A percentile compares a stretch with the other conserved stretches of the same genome.
These are phyloP conservation scores for Euphorbia pulcherrima DNA, from an alignment of 345 rosid genomes.

Conservation along the genomic window DNA sequence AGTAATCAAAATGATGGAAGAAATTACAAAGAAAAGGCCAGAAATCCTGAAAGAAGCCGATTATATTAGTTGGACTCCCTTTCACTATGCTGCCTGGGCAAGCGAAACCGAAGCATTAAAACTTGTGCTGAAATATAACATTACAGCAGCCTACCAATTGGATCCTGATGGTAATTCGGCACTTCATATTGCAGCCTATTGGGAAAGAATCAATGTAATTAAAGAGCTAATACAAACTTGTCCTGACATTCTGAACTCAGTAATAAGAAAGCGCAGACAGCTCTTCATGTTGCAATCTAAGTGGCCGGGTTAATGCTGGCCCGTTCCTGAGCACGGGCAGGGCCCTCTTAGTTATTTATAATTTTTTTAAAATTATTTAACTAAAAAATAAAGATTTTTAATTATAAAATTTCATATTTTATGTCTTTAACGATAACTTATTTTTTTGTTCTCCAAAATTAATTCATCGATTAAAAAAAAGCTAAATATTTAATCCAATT, in stretches of 20 bases:
- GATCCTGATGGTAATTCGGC: slow-evolving; percentile 23
- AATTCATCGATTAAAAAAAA: too few species aligned
- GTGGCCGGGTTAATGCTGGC: slow-evolving; percentile 11
- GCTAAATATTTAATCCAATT: too few species aligned
- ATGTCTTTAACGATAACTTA: too few species aligned
- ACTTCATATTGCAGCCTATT: slow-evolving; percentile 26
- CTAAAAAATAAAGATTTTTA: too few species aligned
- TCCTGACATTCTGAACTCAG: slow-evolving; percentile 22
- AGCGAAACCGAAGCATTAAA: slow-evolving; percentile 16
- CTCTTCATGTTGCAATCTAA: slow-evolving; percentile 34
- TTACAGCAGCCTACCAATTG: slow-evolving; percentile 16
- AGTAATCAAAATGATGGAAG: slow-evolving; percentile 9
- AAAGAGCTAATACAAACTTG: slow-evolving; percentile 17
- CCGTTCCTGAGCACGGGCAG: too few species aligned
- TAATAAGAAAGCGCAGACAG: slow-evolving; percentile 15
- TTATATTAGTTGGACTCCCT: slow-evolving; percentile 21
- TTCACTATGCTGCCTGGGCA: slow-evolving; percentile 28
- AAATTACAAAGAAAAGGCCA: slow-evolving; percentile 13
- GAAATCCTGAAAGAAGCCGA: slow-evolving; percentile 18
- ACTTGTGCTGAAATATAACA: slow-evolving; percentile 11
- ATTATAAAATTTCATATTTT: too few species aligned
- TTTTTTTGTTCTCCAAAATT: too few species aligned
- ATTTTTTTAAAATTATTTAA: too few species aligned
- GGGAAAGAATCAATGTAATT: slow-evolving; percentile 14
- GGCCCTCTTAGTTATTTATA: too few species aligned